A percentile compares a stretch with the other conserved stretches of the same genome.
phyloP scores from a whole-genome alignment of 352 stramenopile species.

The Globisporangium emineosum region DNA sequence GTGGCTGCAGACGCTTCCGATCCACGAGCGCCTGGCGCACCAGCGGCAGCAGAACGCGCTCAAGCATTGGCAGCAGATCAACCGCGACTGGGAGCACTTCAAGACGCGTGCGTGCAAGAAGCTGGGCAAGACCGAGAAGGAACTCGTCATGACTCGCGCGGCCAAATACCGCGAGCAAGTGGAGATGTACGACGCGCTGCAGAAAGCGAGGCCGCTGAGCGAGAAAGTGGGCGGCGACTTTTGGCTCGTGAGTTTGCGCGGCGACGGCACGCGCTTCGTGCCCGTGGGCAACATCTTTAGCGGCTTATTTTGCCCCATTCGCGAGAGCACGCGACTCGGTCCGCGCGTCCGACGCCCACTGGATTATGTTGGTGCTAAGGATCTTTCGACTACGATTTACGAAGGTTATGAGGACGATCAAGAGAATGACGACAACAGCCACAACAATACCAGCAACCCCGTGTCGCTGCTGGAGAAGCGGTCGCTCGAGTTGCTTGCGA shows the following conservation, averaged over 20 bases:
- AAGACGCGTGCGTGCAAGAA: conserved; percentile 51
- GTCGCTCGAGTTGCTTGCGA: conserved; percentile 43
- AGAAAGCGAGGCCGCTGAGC: conserved; percentile 79
- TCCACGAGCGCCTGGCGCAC: conserved; percentile 63
- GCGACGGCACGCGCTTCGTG: conserved; percentile 84
- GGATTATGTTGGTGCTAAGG: conserved; percentile 23
- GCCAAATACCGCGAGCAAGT: conserved; percentile 86
- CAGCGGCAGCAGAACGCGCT: conserved; percentile 68
- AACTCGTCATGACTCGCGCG: conserved; percentile 85
- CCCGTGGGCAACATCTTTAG: conserved; percentile 93
- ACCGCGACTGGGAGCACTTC: conserved; percentile 69
- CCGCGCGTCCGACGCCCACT: conserved; percentile 56
- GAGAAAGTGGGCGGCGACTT: conserved; percentile 87
- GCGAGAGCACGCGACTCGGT: conserved; percentile 57
- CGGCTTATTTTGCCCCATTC: conserved; percentile 87
- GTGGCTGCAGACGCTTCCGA: conserved; percentile 66
- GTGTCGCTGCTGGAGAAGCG: conserved; percentile 54
- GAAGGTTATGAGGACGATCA: conserved; percentile 10
- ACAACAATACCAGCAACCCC: conserved; percentile 8
- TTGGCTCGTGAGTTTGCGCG: conserved; percentile 89
- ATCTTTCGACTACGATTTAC: not conserved
- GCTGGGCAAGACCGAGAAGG: conserved; percentile 56
- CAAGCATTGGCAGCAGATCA: conserved; percentile 68
- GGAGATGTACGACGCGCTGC: conserved; percentile 88
- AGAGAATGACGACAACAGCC: conserved; percentile 7